A percentile compares a stretch with the other conserved stretches of the same genome.
Evolutionary conservation across 2,329 filamentous ascomycete genomes (phyloP).

Genomic region (Paracoccidioides lutzii): DNA sequence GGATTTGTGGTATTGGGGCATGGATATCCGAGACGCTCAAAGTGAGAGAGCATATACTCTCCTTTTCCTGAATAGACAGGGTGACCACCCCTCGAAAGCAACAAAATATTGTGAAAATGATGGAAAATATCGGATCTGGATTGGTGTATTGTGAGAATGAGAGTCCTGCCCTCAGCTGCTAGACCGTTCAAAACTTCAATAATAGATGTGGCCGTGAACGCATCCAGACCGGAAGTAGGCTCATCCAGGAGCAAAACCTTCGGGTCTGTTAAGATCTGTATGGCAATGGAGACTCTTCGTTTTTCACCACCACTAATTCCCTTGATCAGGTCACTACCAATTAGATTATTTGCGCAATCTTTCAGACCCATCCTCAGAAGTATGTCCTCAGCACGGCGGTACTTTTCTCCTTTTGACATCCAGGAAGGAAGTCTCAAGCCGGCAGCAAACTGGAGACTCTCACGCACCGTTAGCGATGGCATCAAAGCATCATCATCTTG

Average conservation of each 20-base stretch:
- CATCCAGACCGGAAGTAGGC: slow-evolving; percentile 62
- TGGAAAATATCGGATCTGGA: slow-evolving; percentile 59
- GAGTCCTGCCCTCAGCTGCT: slow-evolving; percentile 58
- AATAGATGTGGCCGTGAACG: slow-evolving; percentile 65
- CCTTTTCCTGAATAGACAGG: slow-evolving; percentile 56
- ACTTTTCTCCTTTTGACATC: slow-evolving; percentile 57
- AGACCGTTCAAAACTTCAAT: slow-evolving; percentile 59
- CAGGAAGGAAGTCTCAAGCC: slow-evolving; percentile 56
- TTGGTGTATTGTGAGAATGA: slow-evolving; percentile 69
- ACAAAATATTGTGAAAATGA: slow-evolving; percentile 57
- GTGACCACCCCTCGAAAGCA: slow-evolving; percentile 56
- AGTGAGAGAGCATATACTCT: slow-evolving; percentile 52
- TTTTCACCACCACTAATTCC: slow-evolving; percentile 73
- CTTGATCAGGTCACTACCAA: slow-evolving; percentile 60
- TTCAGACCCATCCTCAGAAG: slow-evolving; percentile 64
- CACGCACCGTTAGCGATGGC: slow-evolving; percentile 60
- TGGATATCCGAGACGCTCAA: slow-evolving; percentile 45
- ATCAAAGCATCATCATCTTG: slow-evolving; percentile 67
- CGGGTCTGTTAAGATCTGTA: slow-evolving; percentile 65
- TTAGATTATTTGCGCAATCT: slow-evolving; percentile 62
- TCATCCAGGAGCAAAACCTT: slow-evolving; percentile 62
- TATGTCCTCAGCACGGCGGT: slow-evolving; percentile 55
- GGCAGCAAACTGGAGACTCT: slow-evolving; percentile 59
- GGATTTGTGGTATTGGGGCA: slow-evolving; percentile 62
- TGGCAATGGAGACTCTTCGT: slow-evolving; percentile 61